Conservation (phyloP, 2,329 filamentous ascomycete species). For the Penicillium nordicum region DNA sequence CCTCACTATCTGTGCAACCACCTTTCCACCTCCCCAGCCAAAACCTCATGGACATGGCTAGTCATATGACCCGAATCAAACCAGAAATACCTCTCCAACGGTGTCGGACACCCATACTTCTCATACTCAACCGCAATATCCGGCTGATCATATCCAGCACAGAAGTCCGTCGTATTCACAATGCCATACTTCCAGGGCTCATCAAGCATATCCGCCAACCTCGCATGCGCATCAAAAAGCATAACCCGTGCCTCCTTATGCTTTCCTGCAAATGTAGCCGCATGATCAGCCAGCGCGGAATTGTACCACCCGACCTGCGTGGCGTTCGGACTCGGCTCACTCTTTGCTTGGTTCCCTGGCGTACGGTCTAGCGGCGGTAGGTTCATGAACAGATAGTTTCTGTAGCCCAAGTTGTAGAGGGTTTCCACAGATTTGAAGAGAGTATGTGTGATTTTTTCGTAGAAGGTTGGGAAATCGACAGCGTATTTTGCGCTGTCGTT, state of each 20-base stretch:
- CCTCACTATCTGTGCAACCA: constrained; percentile 12
- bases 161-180: constrained; percentile 47
- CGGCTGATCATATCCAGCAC: constrained; percentile 45
- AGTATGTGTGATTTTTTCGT: constrained; percentile 41
- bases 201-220: constrained; percentile 45
- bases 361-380: constrained; percentile 51
- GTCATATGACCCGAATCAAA: constrained; percentile 50
- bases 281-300: constrained; percentile 35
- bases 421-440: constrained; percentile 44
- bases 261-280: constrained; percentile 30
- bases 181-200: constrained; percentile 43
- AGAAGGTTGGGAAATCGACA: constrained; percentile 47
- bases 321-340: constrained; percentile 43
- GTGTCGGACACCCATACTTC: constrained; percentile 45
- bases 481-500: constrained; percentile 47
- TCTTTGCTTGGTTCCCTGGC: constrained; percentile 33
- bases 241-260: constrained; percentile 38
- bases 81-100: constrained; percentile 48
- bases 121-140: constrained; percentile 44
- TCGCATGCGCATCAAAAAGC: constrained; percentile 46
- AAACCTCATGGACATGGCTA: constrained; percentile 40
- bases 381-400: constrained; percentile 50
- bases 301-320: constrained; percentile 50
- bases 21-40: constrained; percentile 29
- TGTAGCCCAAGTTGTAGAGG: constrained; percentile 45